Evolutionary conservation across 768 basidiomycete genomes (phyloP), one percentile per base, ranked within the genome.

Genomic region (Termitomyces sp.): DNA sequence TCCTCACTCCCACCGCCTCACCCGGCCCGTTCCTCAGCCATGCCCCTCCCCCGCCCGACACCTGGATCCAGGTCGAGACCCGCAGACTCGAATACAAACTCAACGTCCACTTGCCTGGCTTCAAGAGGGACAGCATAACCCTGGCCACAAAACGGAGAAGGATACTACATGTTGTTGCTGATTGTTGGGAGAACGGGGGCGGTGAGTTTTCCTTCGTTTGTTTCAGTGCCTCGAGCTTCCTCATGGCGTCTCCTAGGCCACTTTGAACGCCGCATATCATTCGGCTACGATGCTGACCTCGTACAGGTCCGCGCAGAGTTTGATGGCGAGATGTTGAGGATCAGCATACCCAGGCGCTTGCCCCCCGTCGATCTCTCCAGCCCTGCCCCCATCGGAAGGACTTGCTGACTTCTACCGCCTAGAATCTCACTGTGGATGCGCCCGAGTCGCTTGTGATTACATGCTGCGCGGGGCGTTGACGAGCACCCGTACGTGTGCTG

Each of bases 271-370:
- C 82, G 88, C 17, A 83, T 89, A 3, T 80, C 83, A 16, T 89
- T 89, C 64, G 87, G 86, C 35, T 84, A 86, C 66, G 88, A 89
- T 59, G 88, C 88, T 1, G 86, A 89, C 65, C 68, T 89, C 12
- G 72, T 76, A 0, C 83, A 80, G 61, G 86, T 89, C 46, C 80
- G 84, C 46, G 88, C 88, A 21, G 85, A 88, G 69, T 89, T 89
- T 65, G 83, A 88, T 63, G 85, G 86, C 44, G 84, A 86, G 59
- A 75, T 84, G 67, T 71, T 89, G 55, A 77, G 79, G 52, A 75
- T 89, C 59, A 75, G 75, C 47, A 77, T 89, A 14, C 88, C 86
- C 25, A 66, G 76, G 40, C 66, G 73, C 10, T 45, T 66, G 5
- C 62, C 68, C 1, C 52, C 67, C n/a, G 61, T 70, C 34, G 60